Evolutionary conservation across 1,284 basidiomycete species (phyloP), one percentile per base, ranked within the genome.

Genomic region (Marasmius sp.): DNA sequence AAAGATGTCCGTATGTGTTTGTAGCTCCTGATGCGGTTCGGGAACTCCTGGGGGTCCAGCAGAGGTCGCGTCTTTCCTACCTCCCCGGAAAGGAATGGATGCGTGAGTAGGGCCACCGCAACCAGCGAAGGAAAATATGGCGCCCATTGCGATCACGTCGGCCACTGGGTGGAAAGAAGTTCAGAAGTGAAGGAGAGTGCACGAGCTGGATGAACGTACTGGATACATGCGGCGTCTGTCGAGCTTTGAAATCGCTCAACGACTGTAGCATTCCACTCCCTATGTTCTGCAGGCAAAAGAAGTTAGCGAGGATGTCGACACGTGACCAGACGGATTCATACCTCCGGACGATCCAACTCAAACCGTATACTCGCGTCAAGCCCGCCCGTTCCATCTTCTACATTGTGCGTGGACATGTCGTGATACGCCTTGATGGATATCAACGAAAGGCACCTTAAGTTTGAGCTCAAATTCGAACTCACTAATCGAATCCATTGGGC

Each of bases 111-210:
- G 60, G 11, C 50, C 47, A 6, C 34, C 38, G 18, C 27, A 57
- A 36, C n/a, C 12, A 14, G 39, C 12, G 18, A 43, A 22, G 5
- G 56, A 10, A 20, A 47, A 20, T 10, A 76, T 69, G 36, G 72
- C 69, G 3, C 74, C 77, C 39, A 76, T 69, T 34, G 74, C 72
- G 60, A 78, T 76, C 16, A 78, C 54, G 67, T 79, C 78, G 10
- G 77, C 71, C 47, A 74, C 76, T 78, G 58, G 14, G 8, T n/a
- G 20, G 52, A 59, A n/a, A 62, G 1, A 58, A 52, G 57, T 33
- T 22, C 50, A 34, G 12, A 34, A 6, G 50, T n/a, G 9, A 9
- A 34, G 27, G 16, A 14, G 10, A 52, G 14, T 5, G 7, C 6
- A 7, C 6, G 34, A 34, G 34, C 7, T 12, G 3, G 11, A 36